These are phyloP conservation scores for Fusarium floridanum DNA, from an alignment of 2,329 filamentous ascomycete species.

Conservation along the genomic window DNA sequence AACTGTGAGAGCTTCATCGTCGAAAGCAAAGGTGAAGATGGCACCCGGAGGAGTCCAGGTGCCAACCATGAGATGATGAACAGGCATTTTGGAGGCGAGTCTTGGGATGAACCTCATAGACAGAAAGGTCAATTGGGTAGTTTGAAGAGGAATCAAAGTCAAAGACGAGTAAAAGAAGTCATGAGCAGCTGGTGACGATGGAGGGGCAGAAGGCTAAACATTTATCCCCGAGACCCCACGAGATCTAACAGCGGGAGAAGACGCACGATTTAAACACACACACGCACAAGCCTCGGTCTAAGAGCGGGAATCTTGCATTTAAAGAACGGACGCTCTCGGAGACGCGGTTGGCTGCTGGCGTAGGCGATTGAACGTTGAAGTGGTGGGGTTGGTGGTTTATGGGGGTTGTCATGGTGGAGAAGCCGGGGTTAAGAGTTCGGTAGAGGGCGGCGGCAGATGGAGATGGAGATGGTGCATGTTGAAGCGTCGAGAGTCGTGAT, in stretches of 20 bases:
- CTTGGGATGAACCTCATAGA: conserved; percentile 13
- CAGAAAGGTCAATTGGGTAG: background rate
- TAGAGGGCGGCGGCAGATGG: conserved; percentile 39
- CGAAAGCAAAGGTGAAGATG: conserved; percentile 90
- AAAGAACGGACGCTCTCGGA: background rate
- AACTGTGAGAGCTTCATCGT: conserved; percentile 82
- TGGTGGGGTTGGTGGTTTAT: conserved; percentile 20
- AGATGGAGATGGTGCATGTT: background rate
- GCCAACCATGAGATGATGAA: conserved; percentile 91
- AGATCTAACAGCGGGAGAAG: conserved; percentile 1
- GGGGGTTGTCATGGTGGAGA: conserved; percentile 20
- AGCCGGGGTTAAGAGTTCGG: conserved; percentile 31
- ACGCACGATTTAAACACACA: background rate
- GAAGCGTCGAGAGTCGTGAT: background rate
- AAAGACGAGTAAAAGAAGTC: background rate
- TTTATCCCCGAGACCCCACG: conserved; percentile 45
- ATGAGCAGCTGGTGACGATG: conserved; percentile 7
- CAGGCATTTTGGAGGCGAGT: conserved; percentile 68
- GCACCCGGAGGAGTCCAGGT: conserved; percentile 92
- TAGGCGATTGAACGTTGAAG: background rate
- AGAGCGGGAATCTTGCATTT: background rate
- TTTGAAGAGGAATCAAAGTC: background rate
- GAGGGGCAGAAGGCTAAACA: conserved; percentile 43
- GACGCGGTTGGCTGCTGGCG: background rate
- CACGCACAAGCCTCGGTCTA: background rate